A percentile compares a stretch with the other conserved stretches of the same genome.
These are phyloP conservation scores for Daldinia sp. DNA, from an alignment of 2,329 filamentous ascomycete genomes.

Conservation along the genomic window DNA sequence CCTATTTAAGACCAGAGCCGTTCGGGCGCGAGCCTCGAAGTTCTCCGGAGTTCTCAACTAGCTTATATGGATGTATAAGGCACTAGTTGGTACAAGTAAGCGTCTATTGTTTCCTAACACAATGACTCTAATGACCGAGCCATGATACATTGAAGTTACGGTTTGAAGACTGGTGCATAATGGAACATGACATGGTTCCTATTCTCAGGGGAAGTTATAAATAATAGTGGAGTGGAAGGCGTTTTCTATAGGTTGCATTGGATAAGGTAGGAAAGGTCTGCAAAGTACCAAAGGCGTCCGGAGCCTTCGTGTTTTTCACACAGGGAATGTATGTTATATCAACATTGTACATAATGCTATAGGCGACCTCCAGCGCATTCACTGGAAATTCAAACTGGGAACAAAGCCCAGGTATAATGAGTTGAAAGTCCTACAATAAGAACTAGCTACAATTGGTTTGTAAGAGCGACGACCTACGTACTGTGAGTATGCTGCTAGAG, in stretches of 20 bases:
- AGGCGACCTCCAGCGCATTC: conserved; percentile 18
- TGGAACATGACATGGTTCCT: background rate
- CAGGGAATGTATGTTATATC: conserved; percentile 20
- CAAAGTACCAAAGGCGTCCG: conserved; percentile 11
- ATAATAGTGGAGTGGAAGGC: conserved; percentile 6
- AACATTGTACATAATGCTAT: conserved; percentile 15
- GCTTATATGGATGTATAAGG: background rate
- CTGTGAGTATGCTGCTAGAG: background rate
- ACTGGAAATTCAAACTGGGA: background rate
- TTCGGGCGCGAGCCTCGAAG: background rate
- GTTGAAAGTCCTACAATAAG: conserved; percentile 19
- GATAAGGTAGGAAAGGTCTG: conserved; percentile 15
- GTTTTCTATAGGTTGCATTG: conserved; percentile 25
- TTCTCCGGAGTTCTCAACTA: background rate
- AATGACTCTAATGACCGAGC: background rate
- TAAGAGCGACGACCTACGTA: background rate
- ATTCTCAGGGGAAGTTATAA: conserved; percentile 10
- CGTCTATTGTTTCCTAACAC: conserved; percentile 1
- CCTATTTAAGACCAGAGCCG: background rate
- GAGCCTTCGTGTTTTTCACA: conserved; percentile 10
- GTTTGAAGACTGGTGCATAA: conserved; percentile 1
- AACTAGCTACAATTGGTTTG: conserved; percentile 17
- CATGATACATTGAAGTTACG: conserved; percentile 2
- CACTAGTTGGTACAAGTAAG: background rate
- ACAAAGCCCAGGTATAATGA: conserved; percentile 30